Conservation (phyloP, 2,329 filamentous ascomycete genomes). For the Alternaria rosae region DNA sequence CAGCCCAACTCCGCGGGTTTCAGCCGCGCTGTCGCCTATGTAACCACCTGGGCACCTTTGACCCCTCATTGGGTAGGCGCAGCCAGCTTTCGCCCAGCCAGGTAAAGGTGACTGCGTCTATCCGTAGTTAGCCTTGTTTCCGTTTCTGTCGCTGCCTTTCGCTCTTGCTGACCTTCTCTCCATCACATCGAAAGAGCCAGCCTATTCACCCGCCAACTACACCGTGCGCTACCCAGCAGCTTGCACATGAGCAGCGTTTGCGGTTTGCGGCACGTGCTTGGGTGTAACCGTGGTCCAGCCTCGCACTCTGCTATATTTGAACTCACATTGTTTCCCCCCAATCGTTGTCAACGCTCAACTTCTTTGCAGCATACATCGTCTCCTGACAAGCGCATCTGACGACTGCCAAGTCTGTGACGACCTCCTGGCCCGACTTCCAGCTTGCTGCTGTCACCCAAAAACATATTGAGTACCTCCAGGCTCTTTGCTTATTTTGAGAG, state of each 20-base stretch:
- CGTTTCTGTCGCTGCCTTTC: background rate
- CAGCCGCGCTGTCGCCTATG: constrained; percentile 6
- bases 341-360: background rate
- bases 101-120: background rate
- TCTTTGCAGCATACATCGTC: background rate
- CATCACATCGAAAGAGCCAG: background rate
- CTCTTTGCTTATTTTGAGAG: background rate
- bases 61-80: constrained; percentile 3
- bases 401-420: background rate
- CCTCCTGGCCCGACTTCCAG: background rate
- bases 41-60: background rate
- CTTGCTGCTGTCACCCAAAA: background rate
- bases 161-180: background rate
- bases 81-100: background rate
- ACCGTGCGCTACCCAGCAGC: background rate
- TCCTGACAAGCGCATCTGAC: background rate
- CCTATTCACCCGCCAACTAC: background rate
- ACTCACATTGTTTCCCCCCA: background rate
- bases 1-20: background rate
- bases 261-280: background rate
- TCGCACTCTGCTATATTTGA: background rate
- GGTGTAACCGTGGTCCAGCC: background rate
- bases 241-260: background rate
- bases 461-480: background rate
- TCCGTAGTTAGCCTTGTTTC: background rate